phyloP scores from a whole-genome alignment of 768 basidiomycete species.

The Lentinula detonsa region DNA sequence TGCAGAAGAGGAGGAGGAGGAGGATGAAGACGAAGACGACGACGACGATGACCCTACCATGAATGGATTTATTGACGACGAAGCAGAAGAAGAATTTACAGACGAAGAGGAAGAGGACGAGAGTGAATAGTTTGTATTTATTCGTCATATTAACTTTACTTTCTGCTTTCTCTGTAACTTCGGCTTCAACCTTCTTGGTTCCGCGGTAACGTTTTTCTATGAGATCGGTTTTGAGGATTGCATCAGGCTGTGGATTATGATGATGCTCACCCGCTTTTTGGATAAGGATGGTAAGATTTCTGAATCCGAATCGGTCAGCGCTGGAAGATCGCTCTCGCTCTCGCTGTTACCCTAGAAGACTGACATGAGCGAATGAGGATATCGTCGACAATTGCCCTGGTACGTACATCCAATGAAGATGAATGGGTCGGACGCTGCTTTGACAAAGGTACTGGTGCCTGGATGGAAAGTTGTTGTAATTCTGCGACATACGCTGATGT shows the following conservation, averaged over 20 bases:
- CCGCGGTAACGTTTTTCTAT: neutral
- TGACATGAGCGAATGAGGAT: neutral
- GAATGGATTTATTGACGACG: conserved; percentile 32
- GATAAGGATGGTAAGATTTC: conserved; percentile 1
- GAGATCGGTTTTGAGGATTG: neutral
- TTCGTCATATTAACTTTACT: neutral
- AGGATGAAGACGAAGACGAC: conserved; percentile 5
- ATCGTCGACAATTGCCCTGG: conserved; percentile 8
- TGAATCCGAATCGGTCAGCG: conserved; percentile 16
- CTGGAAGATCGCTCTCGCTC: conserved; percentile 17
- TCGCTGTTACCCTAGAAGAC: conserved; percentile 10
- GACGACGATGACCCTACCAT: conserved; percentile 16
- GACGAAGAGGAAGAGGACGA: conserved; percentile 29
- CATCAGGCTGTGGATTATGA: neutral
- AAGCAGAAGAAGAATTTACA: conserved; percentile 26
- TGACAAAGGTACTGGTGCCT: conserved; percentile 1
- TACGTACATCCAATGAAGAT: conserved; percentile 10
- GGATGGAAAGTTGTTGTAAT: conserved; percentile 38
- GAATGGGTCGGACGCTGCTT: conserved; percentile 5
- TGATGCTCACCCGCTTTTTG: conserved; percentile 1
- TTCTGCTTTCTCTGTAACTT: neutral
- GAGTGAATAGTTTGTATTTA: conserved; percentile 24
- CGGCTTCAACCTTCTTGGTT: neutral
- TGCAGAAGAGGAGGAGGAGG: neutral
- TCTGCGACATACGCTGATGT: conserved; percentile 70